Base-by-base conservation (phyloP, 106 monocot species). In the Acanthochlamys bracteata region DNA sequence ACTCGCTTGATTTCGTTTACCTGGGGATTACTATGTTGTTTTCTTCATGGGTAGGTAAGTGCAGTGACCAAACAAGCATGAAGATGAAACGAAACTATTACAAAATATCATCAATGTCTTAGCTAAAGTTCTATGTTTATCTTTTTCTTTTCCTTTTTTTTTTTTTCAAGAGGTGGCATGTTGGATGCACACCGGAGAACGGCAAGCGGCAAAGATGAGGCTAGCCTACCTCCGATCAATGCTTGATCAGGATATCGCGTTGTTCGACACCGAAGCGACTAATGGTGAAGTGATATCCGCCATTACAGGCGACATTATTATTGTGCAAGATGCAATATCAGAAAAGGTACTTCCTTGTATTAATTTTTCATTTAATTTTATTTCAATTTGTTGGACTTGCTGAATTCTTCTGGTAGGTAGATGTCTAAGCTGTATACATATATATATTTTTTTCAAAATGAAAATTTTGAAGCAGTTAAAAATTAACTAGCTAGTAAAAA, bases 171-270 rank as follows among this genome's bases (percentile, higher is more conserved):
- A 92, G 98, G 98, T 99, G 74, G 98, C 92, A 20, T 99, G 92
- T 42, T 99, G 98, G 98, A 99, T 99, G 98, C 79, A 99, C 33
- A 92, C 92, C 0, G 98, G 98, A 26, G 98, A 99, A 70, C 72
- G 98, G 60, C 98, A 99, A 49, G 92, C 92, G 42, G 88, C 98
- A 40, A 92, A 99, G 79, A 99, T 99, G 85, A 79, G 98, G 39
- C 64, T 86, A 46, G 92, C 92, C 9, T 99, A 99, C 25, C 66
- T 98, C 9, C 65, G 75, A n/a, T 74, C 92, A 10, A 59, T 98
- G 72, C 55, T 98, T 7, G 75, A 92, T 26, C 98, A 98, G 60
- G 91, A 98, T 45, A 98, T 98, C 20, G 60, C 71, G 1, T 41
- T 98, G 24, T 98, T 98, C 61, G 98, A 98, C 62, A 98, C 91